Evolutionary conservation across 2,329 filamentous ascomycete genomes (phyloP).

Genomic region (Paecilomyces niveus): DNA sequence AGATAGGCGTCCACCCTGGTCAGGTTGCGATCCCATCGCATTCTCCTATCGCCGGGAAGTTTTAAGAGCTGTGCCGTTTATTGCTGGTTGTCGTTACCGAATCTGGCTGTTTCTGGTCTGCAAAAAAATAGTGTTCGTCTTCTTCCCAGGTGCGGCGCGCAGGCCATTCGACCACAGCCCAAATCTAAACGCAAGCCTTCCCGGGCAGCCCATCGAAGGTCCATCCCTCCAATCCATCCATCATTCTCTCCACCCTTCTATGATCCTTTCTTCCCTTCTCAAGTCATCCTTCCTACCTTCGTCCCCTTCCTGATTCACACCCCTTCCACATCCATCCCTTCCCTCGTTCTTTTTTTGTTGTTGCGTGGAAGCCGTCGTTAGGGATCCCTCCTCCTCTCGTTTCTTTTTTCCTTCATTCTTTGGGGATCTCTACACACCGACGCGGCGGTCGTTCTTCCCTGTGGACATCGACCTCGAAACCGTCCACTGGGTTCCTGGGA

Average conservation of each 20-base stretch:
- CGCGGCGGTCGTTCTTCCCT: not conserved
- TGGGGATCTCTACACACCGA: conserved; percentile 5
- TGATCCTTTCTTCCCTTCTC: not conserved
- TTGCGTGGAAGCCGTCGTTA: conserved; percentile 2
- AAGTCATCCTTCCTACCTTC: conserved; percentile 1
- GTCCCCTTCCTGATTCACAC: conserved; percentile 6
- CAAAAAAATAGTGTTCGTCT: no score
- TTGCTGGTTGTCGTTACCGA: not conserved
- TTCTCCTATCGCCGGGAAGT: no score
- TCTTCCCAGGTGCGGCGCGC: not conserved
- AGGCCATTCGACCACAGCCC: not conserved
- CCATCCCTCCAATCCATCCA: not conserved
- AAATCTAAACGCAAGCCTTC: not conserved
- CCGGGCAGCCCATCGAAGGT: not conserved
- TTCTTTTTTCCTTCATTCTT: conserved; percentile 13
- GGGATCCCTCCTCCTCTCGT: conserved; percentile 8
- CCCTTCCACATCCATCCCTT: conserved; percentile 13
- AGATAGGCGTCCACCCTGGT: not conserved
- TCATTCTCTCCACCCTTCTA: conserved; percentile 9
- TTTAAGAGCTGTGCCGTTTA: not conserved
- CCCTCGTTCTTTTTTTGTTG: conserved; percentile 3
- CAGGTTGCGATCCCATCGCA: no score
- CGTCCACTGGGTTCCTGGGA: not conserved
- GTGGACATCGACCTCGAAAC: not conserved
- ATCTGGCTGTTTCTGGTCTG: not conserved